Conservation (phyloP, 1,284 basidiomycete species). For the Leccinum cinnamomeum region DNA sequence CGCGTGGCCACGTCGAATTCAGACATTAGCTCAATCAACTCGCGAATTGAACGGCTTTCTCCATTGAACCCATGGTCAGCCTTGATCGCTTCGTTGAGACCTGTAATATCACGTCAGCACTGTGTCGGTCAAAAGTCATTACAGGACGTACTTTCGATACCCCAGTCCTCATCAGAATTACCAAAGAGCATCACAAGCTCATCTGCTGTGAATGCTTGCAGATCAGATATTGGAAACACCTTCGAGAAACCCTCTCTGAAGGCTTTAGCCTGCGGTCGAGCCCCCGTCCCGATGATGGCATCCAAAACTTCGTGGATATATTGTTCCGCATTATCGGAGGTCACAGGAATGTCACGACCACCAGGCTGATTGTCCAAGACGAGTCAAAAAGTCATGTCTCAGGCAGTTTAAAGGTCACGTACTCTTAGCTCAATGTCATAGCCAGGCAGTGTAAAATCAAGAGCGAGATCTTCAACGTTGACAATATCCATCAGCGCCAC, state of each 20-base stretch:
- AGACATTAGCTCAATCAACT: conserved; percentile 87
- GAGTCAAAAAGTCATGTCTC: conserved; percentile 1
- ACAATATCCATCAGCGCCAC: conserved; percentile 59
- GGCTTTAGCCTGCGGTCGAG: conserved; percentile 74
- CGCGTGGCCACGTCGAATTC: conserved; percentile 73
- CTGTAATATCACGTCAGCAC: conserved; percentile 34
- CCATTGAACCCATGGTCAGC: conserved; percentile 98
- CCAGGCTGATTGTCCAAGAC: conserved; percentile 51
- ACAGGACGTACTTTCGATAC: conserved; percentile 68
- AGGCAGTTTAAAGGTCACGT: conserved; percentile 25
- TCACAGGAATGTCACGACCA: conserved; percentile 79
- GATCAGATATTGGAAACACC: conserved; percentile 90
- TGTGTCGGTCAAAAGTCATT: not conserved
- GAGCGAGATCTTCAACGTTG: conserved; percentile 81
- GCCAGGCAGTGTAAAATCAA: conserved; percentile 97
- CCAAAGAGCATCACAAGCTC: conserved; percentile 95
- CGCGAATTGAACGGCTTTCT: conserved; percentile 87
- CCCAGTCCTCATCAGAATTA: conserved; percentile 95
- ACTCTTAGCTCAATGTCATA: conserved; percentile 89
- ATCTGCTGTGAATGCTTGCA: conserved; percentile 91
- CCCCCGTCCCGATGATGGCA: conserved; percentile 77
- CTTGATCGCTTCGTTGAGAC: conserved; percentile 88
- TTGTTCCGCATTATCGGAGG: conserved; percentile 83
- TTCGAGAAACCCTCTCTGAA: conserved; percentile 91
- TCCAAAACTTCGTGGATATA: conserved; percentile 85